phyloP scores from a whole-genome alignment of 129 eudicot genomes.

The Arctium minus region DNA sequence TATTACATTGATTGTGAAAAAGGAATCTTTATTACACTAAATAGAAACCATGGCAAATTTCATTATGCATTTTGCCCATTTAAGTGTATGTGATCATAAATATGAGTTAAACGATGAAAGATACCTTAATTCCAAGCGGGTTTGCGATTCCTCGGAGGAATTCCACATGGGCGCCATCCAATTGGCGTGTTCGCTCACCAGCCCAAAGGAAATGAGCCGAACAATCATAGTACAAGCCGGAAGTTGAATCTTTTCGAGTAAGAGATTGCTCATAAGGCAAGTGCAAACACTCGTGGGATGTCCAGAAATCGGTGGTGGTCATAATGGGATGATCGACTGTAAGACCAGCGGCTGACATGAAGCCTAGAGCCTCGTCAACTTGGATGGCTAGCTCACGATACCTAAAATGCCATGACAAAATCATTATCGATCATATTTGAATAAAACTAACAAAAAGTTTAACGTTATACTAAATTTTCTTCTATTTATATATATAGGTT shows the following conservation, averaged over 20 bases:
- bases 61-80: neutral
- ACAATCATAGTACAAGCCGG: slow-evolving; percentile 70
- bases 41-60: neutral
- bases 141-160: slow-evolving; percentile 83
- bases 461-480: no score
- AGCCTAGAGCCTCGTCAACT: slow-evolving; percentile 92
- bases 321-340: slow-evolving; percentile 71
- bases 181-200: slow-evolving; percentile 79
- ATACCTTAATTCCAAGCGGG: slow-evolving; percentile 91
- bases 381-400: slow-evolving; percentile 80
- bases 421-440: neutral
- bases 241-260: slow-evolving; percentile 75
- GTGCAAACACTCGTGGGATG: slow-evolving; percentile 65
- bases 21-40: neutral
- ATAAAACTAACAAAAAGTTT: neutral
- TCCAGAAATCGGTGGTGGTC: slow-evolving; percentile 90
- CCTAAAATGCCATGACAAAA: slow-evolving; percentile 31
- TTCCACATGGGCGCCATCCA: slow-evolving; percentile 91
- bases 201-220: slow-evolving; percentile 89
- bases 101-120: neutral
- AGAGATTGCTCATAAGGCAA: slow-evolving; percentile 88
- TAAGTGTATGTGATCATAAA: neutral
- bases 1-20: neutral
- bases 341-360: slow-evolving; percentile 87
- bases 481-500: neutral